Evolutionary conservation across 306 rosid species (phyloP).

Genomic region (Corylus americana): DNA sequence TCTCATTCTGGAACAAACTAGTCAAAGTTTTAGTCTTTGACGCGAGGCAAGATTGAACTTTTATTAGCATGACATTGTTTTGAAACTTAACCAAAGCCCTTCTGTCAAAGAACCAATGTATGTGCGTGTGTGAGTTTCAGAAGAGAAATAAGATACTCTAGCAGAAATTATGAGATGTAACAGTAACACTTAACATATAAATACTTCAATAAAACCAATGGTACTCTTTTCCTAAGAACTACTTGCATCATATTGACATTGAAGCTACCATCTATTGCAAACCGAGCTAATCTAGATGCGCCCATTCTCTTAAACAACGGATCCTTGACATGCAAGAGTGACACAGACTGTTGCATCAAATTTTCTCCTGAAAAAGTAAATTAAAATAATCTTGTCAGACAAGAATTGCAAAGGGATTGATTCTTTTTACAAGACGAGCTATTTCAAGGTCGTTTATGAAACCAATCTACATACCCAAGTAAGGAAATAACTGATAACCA

Average conservation of each 20-base stretch:
- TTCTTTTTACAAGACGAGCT: not conserved
- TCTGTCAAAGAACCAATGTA: not conserved
- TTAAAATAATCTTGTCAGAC: slow-evolving; percentile 25
- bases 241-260: slow-evolving; percentile 1
- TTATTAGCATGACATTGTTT: not conserved
- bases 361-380: slow-evolving; percentile 64
- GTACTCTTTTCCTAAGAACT: not conserved
- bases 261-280: slow-evolving; percentile 74
- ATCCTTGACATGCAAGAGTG: slow-evolving; percentile 86
- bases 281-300: slow-evolving; percentile 84
- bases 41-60: slow-evolving; percentile 11
- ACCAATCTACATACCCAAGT: slow-evolving; percentile 55
- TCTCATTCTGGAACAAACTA: slow-evolving; percentile 20
- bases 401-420: slow-evolving; percentile 19
- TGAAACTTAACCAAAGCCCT: not conserved
- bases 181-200: not conserved
- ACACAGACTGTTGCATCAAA: slow-evolving; percentile 84
- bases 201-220: not conserved
- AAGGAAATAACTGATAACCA: slow-evolving; percentile 87
- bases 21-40: not conserved
- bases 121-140: not conserved
- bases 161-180: not conserved
- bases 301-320: slow-evolving; percentile 95
- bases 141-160: not conserved
- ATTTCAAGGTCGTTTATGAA: not conserved